A percentile compares a stretch with the other conserved stretches of the same genome.
These are phyloP conservation scores for Pseudisothecium myosuroides DNA, from an alignment of 225 moss, liverwort and hornwort genomes.

Conservation along the genomic window DNA sequence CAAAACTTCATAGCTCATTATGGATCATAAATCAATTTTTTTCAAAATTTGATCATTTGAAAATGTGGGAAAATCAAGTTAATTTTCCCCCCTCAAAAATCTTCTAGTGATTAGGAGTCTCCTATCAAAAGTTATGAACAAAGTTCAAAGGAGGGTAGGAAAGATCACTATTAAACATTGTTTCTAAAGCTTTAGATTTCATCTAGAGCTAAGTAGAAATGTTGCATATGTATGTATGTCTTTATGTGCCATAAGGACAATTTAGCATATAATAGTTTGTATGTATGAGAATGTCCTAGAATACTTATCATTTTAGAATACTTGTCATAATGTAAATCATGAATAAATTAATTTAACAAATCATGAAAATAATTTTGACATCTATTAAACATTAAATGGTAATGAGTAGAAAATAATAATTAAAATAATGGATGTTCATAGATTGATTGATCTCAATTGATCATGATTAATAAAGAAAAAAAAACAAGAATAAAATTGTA, in stretches of 20 bases:
- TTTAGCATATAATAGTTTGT: too few species aligned
- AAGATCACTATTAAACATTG: background rate
- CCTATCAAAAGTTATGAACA: too few species aligned
- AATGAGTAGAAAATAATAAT: too few species aligned
- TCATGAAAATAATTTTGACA: too few species aligned
- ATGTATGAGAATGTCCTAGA: background rate
- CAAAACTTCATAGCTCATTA: background rate
- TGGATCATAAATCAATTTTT: too few species aligned
- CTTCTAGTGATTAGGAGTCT: background rate
- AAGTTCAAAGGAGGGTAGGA: background rate
- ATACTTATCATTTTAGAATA: too few species aligned
- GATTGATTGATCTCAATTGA: too few species aligned
- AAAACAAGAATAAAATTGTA: too few species aligned
- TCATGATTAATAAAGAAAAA: too few species aligned
- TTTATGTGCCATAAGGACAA: background rate
- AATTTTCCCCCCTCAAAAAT: background rate
- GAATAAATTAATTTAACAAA: too few species aligned
- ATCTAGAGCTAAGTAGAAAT: background rate
- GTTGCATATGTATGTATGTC: background rate
- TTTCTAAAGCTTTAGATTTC: background rate
- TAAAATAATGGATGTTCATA: too few species aligned
- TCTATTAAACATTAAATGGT: too few species aligned
- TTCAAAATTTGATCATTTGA: background rate
- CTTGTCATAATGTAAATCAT: background rate
- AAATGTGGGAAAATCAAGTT: fast-evolving